phyloP scores from a whole-genome alignment of 371 early-diverging fungal genomes.

The Syncephalastrum contaminatum region DNA sequence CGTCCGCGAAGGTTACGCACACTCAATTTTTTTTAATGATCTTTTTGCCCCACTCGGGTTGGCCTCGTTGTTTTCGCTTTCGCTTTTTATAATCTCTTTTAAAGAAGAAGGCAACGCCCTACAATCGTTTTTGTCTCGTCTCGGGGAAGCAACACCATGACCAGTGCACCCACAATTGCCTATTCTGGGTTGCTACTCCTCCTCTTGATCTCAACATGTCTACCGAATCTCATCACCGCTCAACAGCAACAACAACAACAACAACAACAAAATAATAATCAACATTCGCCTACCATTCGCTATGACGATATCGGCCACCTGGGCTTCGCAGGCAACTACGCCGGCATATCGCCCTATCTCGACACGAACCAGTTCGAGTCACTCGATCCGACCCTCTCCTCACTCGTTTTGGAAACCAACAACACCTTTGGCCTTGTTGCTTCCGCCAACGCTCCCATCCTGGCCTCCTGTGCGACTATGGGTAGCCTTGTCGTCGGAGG shows the following conservation, averaged over 20 bases:
- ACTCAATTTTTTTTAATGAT: conserved; percentile 12
- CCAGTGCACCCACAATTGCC: conserved; percentile 1
- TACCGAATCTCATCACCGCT: conserved; percentile 1
- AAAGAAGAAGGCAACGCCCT: not conserved
- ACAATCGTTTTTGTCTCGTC: no score
- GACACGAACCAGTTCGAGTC: conserved; percentile 24
- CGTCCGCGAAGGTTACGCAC: conserved; percentile 4
- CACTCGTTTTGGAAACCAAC: conserved; percentile 17
- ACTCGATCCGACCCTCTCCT: conserved; percentile 11
- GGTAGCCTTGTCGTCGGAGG: conserved; percentile 45
- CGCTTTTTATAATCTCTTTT: conserved; percentile 5
- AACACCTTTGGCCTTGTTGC: conserved; percentile 21
- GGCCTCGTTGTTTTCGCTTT: conserved; percentile 9
- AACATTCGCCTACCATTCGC: conserved; percentile 15
- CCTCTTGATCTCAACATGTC: conserved; percentile 1
- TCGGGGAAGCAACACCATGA: not conserved
- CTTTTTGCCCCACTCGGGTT: conserved; percentile 8
- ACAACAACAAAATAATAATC: not conserved
- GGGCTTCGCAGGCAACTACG: conserved; percentile 37
- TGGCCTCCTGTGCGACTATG: conserved; percentile 10
- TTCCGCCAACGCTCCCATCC: conserved; percentile 11
- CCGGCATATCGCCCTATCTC: conserved; percentile 33
- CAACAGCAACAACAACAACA: no score
- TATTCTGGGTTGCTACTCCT: not conserved
- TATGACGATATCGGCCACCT: conserved; percentile 25